Evolutionary conservation across 2,329 filamentous ascomycete genomes (phyloP), one percentile per base, ranked within the genome.

Genomic region (Mycosphaerella sp.): DNA sequence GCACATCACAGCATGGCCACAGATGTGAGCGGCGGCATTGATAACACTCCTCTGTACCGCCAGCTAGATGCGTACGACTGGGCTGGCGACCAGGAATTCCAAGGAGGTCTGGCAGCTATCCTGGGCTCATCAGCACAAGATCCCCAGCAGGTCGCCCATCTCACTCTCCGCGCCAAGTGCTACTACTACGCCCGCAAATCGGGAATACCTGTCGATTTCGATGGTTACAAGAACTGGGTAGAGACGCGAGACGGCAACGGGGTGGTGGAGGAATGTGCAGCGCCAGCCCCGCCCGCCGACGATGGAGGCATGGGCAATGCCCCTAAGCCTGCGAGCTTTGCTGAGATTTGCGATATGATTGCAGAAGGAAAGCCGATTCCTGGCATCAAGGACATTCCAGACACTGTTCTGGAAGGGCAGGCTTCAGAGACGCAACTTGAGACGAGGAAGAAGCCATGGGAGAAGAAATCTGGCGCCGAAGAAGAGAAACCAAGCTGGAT

Each of bases 351-450:
- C 52, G 86, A 89, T 64, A 80, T 95, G 51, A 87, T 96, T 51
- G 87, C 88, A 23, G 84, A 83, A 29, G 89, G 89, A 50, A 83
- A 89, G 63, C 85, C 87, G 0, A 86, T 96, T 42, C 89, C 90
- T 1, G 91, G 91, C 0, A 95, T 96, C 65, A 84, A 84, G 62
- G 82, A 95, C 59, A 92, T 96, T 50, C 89, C 91, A 4, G 81
- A 89, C 61, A 93, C 85, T 0, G 76, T 95, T 4, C 76, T 91
- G 17, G 78, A 83, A 51, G 85, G 86, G 4, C 80, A 88, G 56
- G 85, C 86, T 56, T 80, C 79, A 21, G 69, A 76, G 47, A 75
- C 76, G 51, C 74, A 73, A n/a, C 76, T 75, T 21, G 66, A 73
- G n/a, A 75, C 71, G 61, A 75, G 83, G 62, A 77, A 72, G 66